Conservation (phyloP, 176 grass and related monocot species). For the Oryza australiensis region DNA sequence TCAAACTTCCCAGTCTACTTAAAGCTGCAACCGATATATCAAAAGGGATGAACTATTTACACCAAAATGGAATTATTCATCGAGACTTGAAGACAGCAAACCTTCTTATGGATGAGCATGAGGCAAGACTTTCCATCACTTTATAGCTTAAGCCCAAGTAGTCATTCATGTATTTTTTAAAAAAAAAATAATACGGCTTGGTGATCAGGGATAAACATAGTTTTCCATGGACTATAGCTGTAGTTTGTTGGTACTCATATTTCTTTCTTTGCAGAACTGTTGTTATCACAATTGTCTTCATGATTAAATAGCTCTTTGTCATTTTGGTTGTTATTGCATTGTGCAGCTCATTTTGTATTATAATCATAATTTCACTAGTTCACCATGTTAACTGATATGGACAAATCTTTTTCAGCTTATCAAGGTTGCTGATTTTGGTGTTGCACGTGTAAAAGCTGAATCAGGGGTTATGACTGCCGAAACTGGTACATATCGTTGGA, state of each 20-base stretch:
- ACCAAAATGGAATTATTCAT: conserved; percentile 83
- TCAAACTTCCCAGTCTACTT: conserved; percentile 68
- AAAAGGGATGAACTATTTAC: conserved; percentile 83
- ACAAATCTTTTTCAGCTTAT: conserved; percentile 24
- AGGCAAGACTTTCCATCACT: conserved; percentile 47
- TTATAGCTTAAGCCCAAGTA: not conserved
- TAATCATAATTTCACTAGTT: too few relatives aligned
- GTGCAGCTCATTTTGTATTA: too few relatives aligned
- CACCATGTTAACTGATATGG: not conserved
- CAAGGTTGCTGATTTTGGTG: conserved; percentile 86
- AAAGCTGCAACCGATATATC: conserved; percentile 66
- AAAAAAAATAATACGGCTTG: not conserved
- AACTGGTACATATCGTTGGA: conserved; percentile 86
- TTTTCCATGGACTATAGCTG: not conserved
- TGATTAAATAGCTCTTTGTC: not conserved
- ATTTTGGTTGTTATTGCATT: not conserved
- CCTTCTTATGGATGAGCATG: conserved; percentile 85
- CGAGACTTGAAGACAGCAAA: conserved; percentile 84
- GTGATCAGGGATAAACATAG: not conserved
- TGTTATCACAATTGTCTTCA: not conserved
- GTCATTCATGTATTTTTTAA: not conserved
- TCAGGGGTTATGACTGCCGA: conserved; percentile 80
- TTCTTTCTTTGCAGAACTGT: not conserved
- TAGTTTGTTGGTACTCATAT: not conserved
- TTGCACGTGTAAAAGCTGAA: conserved; percentile 76